Evolutionary conservation across 2,329 filamentous ascomycete species (phyloP).

Genomic region (Rugonectria rugulosa): DNA sequence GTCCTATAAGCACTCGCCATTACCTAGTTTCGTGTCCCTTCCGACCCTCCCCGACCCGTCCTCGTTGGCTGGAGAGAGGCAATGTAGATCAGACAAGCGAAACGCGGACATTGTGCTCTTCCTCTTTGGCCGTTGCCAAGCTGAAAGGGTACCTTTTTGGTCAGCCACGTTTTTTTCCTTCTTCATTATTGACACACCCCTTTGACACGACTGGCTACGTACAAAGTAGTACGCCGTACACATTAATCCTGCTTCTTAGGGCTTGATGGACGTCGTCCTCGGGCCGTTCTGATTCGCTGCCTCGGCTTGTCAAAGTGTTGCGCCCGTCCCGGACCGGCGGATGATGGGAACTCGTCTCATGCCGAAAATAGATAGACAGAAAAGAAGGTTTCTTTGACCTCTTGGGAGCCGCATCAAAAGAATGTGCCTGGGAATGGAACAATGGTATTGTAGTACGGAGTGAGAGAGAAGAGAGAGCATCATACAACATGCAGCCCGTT

Average conservation of each 20-base stretch:
- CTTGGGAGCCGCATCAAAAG: constrained; percentile 5
- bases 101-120: too few relatives aligned
- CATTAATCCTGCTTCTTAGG: constrained; percentile 1
- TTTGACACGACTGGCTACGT: too few relatives aligned
- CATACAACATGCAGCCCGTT: too few relatives aligned
- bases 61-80: neutral
- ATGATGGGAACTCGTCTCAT: constrained; percentile 6
- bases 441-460: too few relatives aligned
- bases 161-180: too few relatives aligned
- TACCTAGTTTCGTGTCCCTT: neutral
- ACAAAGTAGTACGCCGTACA: too few relatives aligned
- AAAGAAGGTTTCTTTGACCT: too few relatives aligned
- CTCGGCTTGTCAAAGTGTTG: constrained; percentile 8
- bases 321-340: constrained; percentile 16
- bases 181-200: too few relatives aligned
- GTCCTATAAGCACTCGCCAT: too few relatives aligned
- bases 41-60: neutral
- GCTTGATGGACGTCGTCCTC: neutral
- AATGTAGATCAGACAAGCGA: neutral
- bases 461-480: too few relatives aligned
- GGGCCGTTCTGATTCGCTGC: constrained; percentile 5
- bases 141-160: neutral
- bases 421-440: too few relatives aligned
- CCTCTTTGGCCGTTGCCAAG: neutral
- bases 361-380: constrained; percentile 10